A percentile compares a stretch with the other conserved stretches of the same genome.
Conservation (phyloP, 2,329 filamentous ascomycete genomes). For the Calycina marina region DNA sequence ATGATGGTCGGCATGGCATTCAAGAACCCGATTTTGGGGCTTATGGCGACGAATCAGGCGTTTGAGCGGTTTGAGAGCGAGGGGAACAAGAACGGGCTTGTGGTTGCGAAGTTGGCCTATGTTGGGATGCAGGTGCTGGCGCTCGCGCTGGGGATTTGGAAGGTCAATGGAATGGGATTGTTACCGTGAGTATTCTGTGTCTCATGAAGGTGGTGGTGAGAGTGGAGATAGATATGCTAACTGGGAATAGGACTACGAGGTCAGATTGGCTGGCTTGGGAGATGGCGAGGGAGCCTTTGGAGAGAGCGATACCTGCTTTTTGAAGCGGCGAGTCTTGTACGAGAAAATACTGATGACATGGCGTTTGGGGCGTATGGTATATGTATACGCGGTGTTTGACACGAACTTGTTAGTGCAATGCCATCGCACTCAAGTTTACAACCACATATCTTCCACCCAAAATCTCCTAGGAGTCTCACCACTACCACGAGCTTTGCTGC, state of each 20-base stretch:
- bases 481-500: too few relatives aligned
- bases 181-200: constrained; percentile 52
- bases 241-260: constrained; percentile 58
- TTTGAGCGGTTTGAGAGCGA: constrained; percentile 85
- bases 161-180: constrained; percentile 90
- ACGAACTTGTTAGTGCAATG: too few relatives aligned
- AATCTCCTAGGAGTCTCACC: too few relatives aligned
- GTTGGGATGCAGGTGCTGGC: constrained; percentile 75
- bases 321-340: too few relatives aligned
- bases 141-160: constrained; percentile 81
- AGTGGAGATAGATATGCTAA: constrained; percentile 17
- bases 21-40: constrained; percentile 82
- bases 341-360: too few relatives aligned
- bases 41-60: constrained; percentile 70
- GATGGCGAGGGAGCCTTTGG: constrained; percentile 21
- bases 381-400: too few relatives aligned
- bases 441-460: too few relatives aligned
- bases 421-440: too few relatives aligned
- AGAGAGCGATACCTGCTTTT: constrained; percentile 23
- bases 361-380: too few relatives aligned
- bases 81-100: constrained; percentile 54
- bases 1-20: constrained; percentile 99
- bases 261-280: constrained; percentile 99
- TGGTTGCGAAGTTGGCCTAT: constrained; percentile 78
- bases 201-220: background rate